A percentile compares a stretch with the other conserved stretches of the same genome.
Evolutionary conservation across 805 yeast species (phyloP).

Genomic region (Saccharomycopsis fibuligera): DNA sequence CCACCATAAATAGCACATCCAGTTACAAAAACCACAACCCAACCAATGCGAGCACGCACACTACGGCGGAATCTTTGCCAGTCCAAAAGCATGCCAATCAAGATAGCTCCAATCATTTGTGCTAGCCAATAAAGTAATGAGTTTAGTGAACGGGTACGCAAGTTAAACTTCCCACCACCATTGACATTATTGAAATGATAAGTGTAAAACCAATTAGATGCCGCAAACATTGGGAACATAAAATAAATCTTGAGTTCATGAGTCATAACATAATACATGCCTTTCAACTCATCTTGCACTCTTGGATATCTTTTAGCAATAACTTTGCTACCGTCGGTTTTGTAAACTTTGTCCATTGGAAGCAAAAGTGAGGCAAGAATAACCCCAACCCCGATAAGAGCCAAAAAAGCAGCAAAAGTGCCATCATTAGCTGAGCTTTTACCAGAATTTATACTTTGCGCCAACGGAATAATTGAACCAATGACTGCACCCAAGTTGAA

Average conservation of each 20-base stretch:
- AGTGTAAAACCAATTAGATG: conserved; percentile 63
- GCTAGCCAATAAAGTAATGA: conserved; percentile 54
- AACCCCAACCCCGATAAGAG: conserved; percentile 43
- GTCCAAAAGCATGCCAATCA: conserved; percentile 46
- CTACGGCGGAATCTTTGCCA: conserved; percentile 35
- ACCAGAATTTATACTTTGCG: conserved; percentile 38
- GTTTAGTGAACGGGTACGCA: conserved; percentile 57
- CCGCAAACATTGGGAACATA: conserved; percentile 55
- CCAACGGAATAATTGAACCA: conserved; percentile 54
- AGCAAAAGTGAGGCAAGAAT: conserved; percentile 40
- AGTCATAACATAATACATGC: conserved; percentile 33
- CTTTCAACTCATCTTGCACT: conserved; percentile 38
- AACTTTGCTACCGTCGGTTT: conserved; percentile 44
- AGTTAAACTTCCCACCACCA: conserved; percentile 43
- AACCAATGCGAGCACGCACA: conserved; percentile 42
- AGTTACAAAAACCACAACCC: conserved; percentile 33
- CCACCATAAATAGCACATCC: conserved; percentile 40
- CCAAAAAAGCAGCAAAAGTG: conserved; percentile 49
- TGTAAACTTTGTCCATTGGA: conserved; percentile 44
- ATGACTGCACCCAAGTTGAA: conserved; percentile 58
- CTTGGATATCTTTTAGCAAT: conserved; percentile 39
- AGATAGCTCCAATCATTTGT: conserved; percentile 52
- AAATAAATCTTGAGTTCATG: conserved; percentile 40
- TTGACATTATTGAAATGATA: conserved; percentile 57
- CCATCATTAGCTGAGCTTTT: conserved; percentile 37